Evolutionary conservation across 2,329 filamentous ascomycete species (phyloP).

Genomic region (Pseudofabraea citricarpa): DNA sequence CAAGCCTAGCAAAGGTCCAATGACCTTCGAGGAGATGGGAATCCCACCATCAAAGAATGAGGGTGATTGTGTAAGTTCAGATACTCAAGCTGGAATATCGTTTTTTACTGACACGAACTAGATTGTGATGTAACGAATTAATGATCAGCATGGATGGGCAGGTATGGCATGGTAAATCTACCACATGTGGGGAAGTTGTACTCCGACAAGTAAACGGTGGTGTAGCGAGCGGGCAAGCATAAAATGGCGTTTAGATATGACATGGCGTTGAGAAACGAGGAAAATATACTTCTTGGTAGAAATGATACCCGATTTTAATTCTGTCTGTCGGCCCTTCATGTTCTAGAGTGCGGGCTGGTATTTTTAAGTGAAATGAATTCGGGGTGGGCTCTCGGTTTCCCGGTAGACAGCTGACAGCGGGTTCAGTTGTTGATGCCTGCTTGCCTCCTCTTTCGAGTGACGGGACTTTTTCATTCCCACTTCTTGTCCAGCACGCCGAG

Average conservation of each 20-base stretch:
- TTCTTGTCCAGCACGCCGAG: no score
- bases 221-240: neutral
- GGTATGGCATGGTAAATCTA: no score
- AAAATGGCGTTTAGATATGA: conserved; percentile 16
- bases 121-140: conserved; percentile 24
- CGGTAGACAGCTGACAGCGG: no score
- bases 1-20: conserved; percentile 58
- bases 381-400: neutral
- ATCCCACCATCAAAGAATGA: conserved; percentile 80
- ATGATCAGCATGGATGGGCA: no score
- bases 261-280: neutral
- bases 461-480: no score
- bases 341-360: no score
- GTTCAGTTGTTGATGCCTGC: no score
- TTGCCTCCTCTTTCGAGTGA: no score
- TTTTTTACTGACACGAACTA: conserved; percentile 9
- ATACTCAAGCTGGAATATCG: no score
- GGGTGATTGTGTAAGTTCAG: conserved; percentile 70
- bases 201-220: no score
- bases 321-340: no score
- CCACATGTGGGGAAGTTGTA: no score
- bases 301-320: conserved; percentile 18
- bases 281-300: conserved; percentile 13
- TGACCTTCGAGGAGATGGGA: conserved; percentile 98
- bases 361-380: neutral